These are phyloP conservation scores for Agaricales sp. DNA, from an alignment of 1,284 basidiomycete genomes.

Conservation along the genomic window DNA sequence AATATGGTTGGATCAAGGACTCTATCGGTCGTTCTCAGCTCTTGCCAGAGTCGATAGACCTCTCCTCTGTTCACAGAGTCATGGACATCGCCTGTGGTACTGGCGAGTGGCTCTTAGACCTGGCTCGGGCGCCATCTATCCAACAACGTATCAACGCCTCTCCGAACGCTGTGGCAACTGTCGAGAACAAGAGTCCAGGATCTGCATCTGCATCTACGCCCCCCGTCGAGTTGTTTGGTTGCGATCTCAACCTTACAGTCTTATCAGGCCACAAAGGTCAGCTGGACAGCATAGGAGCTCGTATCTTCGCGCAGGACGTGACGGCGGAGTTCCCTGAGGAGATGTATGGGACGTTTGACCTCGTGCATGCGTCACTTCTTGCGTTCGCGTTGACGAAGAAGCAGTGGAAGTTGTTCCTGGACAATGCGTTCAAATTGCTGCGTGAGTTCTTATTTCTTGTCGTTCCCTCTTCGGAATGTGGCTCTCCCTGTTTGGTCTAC, in stretches of 20 bases:
- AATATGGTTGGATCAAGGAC: not conserved
- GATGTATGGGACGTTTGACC: not conserved
- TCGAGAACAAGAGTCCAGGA: too few relatives aligned
- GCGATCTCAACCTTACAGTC: not conserved
- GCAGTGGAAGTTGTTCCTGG: not conserved
- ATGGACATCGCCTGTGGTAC: constrained; percentile 1
- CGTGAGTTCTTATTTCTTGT: not conserved
- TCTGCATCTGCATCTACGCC: too few relatives aligned
- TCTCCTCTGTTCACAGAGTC: not conserved
- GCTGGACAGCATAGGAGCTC: not conserved
- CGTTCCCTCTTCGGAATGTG: not conserved
- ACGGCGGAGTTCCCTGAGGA: not conserved
- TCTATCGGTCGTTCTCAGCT: not conserved
- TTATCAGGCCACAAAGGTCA: not conserved
- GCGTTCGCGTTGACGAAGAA: not conserved
- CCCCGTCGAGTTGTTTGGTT: not conserved
- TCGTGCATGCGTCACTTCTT: not conserved
- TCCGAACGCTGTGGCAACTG: too few relatives aligned
- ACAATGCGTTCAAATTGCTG: not conserved
- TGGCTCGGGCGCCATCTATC: not conserved
- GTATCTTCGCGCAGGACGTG: not conserved
- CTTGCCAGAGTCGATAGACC: not conserved
- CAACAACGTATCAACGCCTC: too few relatives aligned
- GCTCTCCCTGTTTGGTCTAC: not conserved
- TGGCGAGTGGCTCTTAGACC: not conserved